Evolutionary conservation across 2,329 filamentous ascomycete species (phyloP), one percentile per base, ranked within the genome.

Genomic region (Fusarium coffeatum): DNA sequence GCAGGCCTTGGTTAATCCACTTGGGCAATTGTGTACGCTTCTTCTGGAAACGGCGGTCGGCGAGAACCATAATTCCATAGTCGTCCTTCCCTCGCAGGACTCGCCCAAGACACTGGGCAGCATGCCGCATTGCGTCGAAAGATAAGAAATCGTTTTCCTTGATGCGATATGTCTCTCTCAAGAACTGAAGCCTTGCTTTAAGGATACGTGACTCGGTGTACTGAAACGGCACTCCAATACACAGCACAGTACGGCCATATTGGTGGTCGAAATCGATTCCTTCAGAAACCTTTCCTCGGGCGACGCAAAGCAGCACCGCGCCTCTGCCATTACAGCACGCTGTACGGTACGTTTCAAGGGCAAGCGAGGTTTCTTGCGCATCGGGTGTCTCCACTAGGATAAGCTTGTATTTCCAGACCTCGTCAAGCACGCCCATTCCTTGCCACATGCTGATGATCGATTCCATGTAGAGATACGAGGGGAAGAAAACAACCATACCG

Each of bases 201-300:
- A 99, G 86, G 64, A 99, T 99, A 32, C 96, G 90, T 0, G 94
- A 98, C 79, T 99, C 96, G 4, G 97, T 99, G 83, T 99, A 99
- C 80, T 99, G 96, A 82, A 98, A 99, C 0, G 96, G 96, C 2
- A 98, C 95, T 43, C 96, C 96, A 72, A 99, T 98, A 77, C 94
- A 98, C 50, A 99, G 79, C 81, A 99, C 97, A 15, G 95, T 96
- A 58, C 96, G 92, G 41, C 96, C 96, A 79, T 98, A 99, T 76
- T 99, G 96, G 77, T 99, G 96, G 79, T 99, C 96, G 76, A 99
- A 99, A 88, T 99, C 96, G 72, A 99, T 98, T 49, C 97, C 97
- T 80, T 99, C 96, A 1, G 92, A 96, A 11, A 99, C 97, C 79
- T 99, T 99, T 32, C 96, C 96, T 79, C 96, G 92, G 2, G 96